These are phyloP conservation scores for Podospora fimiseda DNA, from an alignment of 495 filamentous ascomycete species.

Conservation along the genomic window DNA sequence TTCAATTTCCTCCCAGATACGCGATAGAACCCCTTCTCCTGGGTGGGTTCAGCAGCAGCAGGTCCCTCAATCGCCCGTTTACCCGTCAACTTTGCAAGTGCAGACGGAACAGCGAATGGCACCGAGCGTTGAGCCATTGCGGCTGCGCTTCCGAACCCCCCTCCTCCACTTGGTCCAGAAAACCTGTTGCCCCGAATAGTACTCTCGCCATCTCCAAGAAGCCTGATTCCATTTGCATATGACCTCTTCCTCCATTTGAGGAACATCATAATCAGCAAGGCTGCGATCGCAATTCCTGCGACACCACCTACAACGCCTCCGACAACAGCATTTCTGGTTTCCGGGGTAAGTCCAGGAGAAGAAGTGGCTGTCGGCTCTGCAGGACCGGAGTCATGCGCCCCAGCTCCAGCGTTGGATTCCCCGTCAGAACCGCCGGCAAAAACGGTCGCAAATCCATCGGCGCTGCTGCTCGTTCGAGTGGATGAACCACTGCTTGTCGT, in stretches of 20 bases:
- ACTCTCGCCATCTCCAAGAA: constrained; percentile 25
- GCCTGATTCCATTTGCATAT: constrained; percentile 26
- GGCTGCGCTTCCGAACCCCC: neutral
- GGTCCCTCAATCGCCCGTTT: constrained; percentile 42
- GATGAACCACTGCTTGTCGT: constrained; percentile 15
- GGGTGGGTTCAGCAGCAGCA: constrained; percentile 34
- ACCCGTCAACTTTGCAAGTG: constrained; percentile 44
- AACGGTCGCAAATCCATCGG: constrained; percentile 2
- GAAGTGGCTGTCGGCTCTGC: constrained; percentile 5
- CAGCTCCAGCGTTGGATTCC: constrained; percentile 3
- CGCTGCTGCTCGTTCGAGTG: constrained; percentile 14
- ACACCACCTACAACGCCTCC: constrained; percentile 62
- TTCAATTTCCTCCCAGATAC: constrained; percentile 68
- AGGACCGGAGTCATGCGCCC: neutral
- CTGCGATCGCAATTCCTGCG: constrained; percentile 54
- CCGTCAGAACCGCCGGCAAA: constrained; percentile 8
- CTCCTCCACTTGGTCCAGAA: constrained; percentile 18
- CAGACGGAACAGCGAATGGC: constrained; percentile 50
- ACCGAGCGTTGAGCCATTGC: constrained; percentile 47
- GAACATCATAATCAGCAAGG: constrained; percentile 49
- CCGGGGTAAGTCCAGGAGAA: constrained; percentile 23
- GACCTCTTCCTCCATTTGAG: constrained; percentile 49
- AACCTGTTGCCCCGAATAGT: constrained; percentile 8
- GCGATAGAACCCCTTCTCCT: constrained; percentile 43
- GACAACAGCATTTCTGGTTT: constrained; percentile 40